Evolutionary conservation across 805 yeast genomes (phyloP).

Genomic region (Schizosaccharomyces octosporus): DNA sequence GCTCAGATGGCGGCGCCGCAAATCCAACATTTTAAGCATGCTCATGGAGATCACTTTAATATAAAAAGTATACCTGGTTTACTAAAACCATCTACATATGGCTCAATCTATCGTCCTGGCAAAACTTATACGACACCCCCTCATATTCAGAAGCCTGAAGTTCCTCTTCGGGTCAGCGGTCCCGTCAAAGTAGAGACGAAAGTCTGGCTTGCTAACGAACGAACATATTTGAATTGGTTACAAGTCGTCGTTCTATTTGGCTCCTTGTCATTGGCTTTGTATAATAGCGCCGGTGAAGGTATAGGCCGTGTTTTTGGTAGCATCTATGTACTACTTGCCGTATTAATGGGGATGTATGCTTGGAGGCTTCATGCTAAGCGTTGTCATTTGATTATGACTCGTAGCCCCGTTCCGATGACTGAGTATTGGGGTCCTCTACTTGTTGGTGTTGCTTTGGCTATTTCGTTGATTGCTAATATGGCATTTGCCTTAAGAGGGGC

Average conservation of each 20-base stretch:
- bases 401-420: not conserved
- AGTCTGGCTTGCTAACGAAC: constrained; percentile 95
- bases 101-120: not conserved
- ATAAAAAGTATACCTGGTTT: constrained; percentile 37
- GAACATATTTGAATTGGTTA: constrained; percentile 90
- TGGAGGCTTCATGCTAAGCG: not conserved
- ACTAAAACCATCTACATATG: constrained; percentile 43
- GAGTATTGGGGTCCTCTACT: not conserved
- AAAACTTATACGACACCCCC: constrained; percentile 6
- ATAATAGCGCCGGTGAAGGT: constrained; percentile 29
- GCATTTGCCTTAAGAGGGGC: not conserved
- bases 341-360: not conserved
- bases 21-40: constrained; percentile 6
- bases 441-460: not conserved
- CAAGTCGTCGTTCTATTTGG: constrained; percentile 68
- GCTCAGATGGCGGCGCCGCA: constrained; percentile 10
- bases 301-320: not conserved
- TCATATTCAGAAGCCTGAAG: not conserved
- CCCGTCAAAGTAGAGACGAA: constrained; percentile 89
- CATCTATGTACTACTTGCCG: not conserved
- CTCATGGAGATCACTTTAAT: constrained; percentile 5
- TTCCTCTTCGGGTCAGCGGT: constrained; percentile 45
- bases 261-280: constrained; percentile 61
- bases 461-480: not conserved
- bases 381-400: not conserved